Conservation (phyloP, 805 yeast genomes). For the Teunomyces kruisii region DNA sequence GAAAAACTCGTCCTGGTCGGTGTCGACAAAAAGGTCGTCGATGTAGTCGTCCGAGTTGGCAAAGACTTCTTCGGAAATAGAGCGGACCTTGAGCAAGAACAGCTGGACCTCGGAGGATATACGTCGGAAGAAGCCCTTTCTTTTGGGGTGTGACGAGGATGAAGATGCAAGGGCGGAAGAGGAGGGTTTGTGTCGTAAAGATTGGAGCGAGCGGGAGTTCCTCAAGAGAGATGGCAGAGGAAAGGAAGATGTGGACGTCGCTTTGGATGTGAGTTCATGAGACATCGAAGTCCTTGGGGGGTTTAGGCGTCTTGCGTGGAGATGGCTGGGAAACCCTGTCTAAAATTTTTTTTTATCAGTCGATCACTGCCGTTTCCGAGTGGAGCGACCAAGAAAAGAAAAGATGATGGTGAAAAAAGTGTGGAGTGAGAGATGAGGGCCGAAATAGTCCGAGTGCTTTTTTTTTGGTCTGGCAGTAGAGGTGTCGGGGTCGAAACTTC, state of each 20-base stretch:
- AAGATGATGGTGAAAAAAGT: neutral
- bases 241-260: neutral
- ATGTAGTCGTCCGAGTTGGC: constrained; percentile 47
- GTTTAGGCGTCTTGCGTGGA: neutral
- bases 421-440: neutral
- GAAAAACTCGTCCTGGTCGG: constrained; percentile 30
- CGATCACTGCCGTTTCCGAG: neutral
- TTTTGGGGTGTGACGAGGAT: constrained; percentile 5
- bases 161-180: neutral
- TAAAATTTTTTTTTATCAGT: neutral
- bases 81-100: constrained; percentile 32
- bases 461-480: no score
- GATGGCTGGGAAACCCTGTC: neutral
- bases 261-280: constrained; percentile 1
- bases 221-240: neutral
- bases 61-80: constrained; percentile 49
- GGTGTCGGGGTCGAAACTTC: no score
- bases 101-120: constrained; percentile 39
- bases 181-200: constrained; percentile 3
- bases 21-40: constrained; percentile 49
- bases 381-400: no score
- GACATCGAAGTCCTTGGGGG: constrained; percentile 4
- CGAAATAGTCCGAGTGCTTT: no score
- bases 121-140: constrained; percentile 35
- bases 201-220: constrained; percentile 6